Evolutionary conservation across 1,139 yeast genomes (phyloP).

Genomic region (Lodderomyces theae): DNA sequence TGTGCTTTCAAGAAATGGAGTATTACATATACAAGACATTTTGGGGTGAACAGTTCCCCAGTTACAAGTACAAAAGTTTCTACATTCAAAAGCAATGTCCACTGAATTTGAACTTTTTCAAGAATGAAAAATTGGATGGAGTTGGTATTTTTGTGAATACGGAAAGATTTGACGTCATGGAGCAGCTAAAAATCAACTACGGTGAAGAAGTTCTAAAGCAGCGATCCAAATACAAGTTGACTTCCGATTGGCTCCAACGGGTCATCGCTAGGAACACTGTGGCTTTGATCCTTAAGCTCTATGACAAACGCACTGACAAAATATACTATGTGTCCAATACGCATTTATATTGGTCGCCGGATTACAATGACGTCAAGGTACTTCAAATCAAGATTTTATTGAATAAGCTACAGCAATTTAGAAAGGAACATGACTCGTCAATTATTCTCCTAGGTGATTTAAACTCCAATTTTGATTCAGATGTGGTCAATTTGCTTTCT

Average conservation of each 20-base stretch:
- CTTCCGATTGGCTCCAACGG: conserved; percentile 33
- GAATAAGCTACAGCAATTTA: conserved; percentile 22
- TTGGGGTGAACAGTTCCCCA: conserved; percentile 37
- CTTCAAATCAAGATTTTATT: conserved; percentile 52
- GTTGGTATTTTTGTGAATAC: conserved; percentile 52
- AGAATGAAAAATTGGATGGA: conserved; percentile 51
- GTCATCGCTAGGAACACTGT: conserved; percentile 56
- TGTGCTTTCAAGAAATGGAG: conserved; percentile 65
- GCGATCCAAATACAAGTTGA: conserved; percentile 31
- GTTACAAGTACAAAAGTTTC: conserved; percentile 39
- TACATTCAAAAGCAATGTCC: conserved; percentile 36
- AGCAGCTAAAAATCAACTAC: conserved; percentile 39
- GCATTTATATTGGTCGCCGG: conserved; percentile 57
- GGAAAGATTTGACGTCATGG: conserved; percentile 43
- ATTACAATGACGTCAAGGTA: conserved; percentile 52
- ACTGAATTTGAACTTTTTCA: conserved; percentile 17
- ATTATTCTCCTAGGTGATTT: conserved; percentile 50
- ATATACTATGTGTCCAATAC: conserved; percentile 50
- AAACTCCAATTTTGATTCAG: conserved; percentile 49
- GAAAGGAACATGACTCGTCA: conserved; percentile 10
- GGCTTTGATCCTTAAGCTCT: conserved; percentile 45
- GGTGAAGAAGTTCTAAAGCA: conserved; percentile 32
- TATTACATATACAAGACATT: conserved; percentile 38
- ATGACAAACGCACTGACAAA: conserved; percentile 39
- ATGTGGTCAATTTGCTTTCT: conserved; percentile 45